Evolutionary conservation across 176 grass and related monocot genomes (phyloP).

Genomic region (Hyparrhenia diplandra): DNA sequence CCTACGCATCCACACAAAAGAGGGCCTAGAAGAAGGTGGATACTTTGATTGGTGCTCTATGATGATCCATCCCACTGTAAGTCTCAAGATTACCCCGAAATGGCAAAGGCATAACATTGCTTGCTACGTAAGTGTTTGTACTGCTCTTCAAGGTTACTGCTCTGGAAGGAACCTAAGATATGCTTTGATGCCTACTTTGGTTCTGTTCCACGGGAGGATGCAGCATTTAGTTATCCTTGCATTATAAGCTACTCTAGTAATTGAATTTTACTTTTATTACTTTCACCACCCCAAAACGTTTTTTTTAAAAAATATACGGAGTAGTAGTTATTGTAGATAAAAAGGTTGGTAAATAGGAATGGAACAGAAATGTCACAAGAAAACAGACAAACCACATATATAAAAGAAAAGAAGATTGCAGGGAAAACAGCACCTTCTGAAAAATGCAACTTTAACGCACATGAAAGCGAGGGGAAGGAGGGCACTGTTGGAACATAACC

Average conservation of each 20-base stretch:
- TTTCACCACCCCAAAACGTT: not conserved
- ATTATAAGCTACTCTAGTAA: not conserved
- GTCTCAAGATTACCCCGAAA: slow-evolving; percentile 20
- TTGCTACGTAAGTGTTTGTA: slow-evolving; percentile 11
- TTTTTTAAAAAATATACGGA: too few species aligned
- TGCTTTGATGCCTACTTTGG: slow-evolving; percentile 28
- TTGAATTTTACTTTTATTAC: slow-evolving; percentile 4
- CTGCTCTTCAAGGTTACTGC: not conserved
- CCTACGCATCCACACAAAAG: slow-evolving; percentile 8
- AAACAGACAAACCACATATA: not conserved
- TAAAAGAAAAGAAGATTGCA: not conserved
- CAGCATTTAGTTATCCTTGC: not conserved
- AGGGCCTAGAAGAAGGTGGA: not conserved
- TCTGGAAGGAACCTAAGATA: slow-evolving; percentile 15
- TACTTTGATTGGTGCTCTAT: slow-evolving; percentile 20
- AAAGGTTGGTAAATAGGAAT: not conserved
- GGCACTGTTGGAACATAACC: slow-evolving; percentile 6
- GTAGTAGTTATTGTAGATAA: not conserved
- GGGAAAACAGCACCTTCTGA: not conserved
- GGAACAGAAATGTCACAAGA: not conserved
- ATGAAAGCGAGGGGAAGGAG: slow-evolving; percentile 36
- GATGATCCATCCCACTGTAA: not conserved
- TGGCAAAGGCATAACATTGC: slow-evolving; percentile 28
- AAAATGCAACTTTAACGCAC: slow-evolving; percentile 40
- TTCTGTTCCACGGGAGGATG: not conserved